Conservation (phyloP, 2,329 filamentous ascomycete species). For the Xylogone sp. region DNA sequence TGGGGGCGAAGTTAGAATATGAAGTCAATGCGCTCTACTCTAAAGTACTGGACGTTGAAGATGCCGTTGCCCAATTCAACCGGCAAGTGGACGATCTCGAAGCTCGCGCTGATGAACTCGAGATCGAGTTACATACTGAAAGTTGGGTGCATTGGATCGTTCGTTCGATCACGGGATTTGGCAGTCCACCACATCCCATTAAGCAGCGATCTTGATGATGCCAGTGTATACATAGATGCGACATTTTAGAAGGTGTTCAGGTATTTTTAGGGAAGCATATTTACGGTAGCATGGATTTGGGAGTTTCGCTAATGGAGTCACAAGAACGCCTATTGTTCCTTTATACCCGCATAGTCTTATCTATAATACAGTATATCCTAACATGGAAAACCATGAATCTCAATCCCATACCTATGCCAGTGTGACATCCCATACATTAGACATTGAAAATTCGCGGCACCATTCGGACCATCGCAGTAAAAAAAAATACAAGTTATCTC, state of each 20-base stretch:
- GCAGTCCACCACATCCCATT: constrained; percentile 16
- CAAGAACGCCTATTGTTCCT: neutral
- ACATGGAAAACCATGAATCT: neutral
- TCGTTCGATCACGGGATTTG: constrained; percentile 27
- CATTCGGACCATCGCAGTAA: neutral
- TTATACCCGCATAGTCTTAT: neutral
- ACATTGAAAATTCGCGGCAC: neutral
- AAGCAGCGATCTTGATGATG: neutral
- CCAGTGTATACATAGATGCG: constrained; percentile 7
- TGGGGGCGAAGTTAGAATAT: constrained; percentile 86
- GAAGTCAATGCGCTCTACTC: constrained; percentile 77
- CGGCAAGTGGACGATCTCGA: constrained; percentile 71
- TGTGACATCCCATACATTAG: neutral
- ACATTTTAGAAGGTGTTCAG: neutral
- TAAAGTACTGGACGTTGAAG: constrained; percentile 83
- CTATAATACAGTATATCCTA: neutral
- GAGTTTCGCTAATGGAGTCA: neutral
- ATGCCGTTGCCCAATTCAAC: constrained; percentile 76
- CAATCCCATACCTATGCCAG: neutral
- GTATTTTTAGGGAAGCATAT: neutral
- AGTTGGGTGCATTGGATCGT: constrained; percentile 30
- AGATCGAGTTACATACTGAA: constrained; percentile 33
- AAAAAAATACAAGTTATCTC: neutral
- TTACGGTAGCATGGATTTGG: neutral
- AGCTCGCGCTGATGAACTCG: constrained; percentile 57